phyloP scores from a whole-genome alignment of 495 filamentous ascomycete genomes.

The Rhizodiscina lignyota region DNA sequence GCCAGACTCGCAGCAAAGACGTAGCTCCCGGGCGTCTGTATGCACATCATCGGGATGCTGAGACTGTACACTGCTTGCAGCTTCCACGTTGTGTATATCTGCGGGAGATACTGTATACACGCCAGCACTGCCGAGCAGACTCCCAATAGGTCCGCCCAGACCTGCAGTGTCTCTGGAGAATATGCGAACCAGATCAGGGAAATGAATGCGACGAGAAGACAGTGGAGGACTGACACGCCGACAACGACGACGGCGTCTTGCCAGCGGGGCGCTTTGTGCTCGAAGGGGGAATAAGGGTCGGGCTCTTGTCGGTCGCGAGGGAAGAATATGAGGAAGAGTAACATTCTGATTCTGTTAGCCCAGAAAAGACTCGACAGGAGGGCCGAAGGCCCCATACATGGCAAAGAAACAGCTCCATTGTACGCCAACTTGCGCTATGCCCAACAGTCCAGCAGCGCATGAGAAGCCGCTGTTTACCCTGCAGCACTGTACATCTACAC shows the following conservation, averaged over 20 bases:
- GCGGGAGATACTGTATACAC: conserved; percentile 80
- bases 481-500: conserved; percentile 71
- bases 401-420: conserved; percentile 85
- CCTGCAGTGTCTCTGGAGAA: conserved; percentile 38
- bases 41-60: conserved; percentile 96
- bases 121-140: conserved; percentile 63
- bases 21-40: conserved; percentile 84
- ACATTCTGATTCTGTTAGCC: conserved; percentile 12
- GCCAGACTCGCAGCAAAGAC: conserved; percentile 78
- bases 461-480: conserved; percentile 60
- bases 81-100: conserved; percentile 79
- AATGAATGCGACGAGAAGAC: conserved; percentile 46
- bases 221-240: conserved; percentile 51
- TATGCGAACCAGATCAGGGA: conserved; percentile 40
- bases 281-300: conserved; percentile 20
- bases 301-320: no score
- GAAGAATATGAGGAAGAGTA: conserved; percentile 28
- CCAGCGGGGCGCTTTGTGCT: conserved; percentile 38
- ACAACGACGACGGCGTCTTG: conserved; percentile 60
- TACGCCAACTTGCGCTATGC: conserved; percentile 73
- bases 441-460: conserved; percentile 69
- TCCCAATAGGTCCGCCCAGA: conserved; percentile 75
- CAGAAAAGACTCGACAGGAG: conserved; percentile 2
- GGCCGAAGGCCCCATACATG: conserved; percentile 41
- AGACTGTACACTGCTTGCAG: conserved; percentile 73